Evolutionary conservation across 2,329 filamentous ascomycete genomes (phyloP), one percentile per base, ranked within the genome.

Genomic region (Sphaerulina vaccinii): DNA sequence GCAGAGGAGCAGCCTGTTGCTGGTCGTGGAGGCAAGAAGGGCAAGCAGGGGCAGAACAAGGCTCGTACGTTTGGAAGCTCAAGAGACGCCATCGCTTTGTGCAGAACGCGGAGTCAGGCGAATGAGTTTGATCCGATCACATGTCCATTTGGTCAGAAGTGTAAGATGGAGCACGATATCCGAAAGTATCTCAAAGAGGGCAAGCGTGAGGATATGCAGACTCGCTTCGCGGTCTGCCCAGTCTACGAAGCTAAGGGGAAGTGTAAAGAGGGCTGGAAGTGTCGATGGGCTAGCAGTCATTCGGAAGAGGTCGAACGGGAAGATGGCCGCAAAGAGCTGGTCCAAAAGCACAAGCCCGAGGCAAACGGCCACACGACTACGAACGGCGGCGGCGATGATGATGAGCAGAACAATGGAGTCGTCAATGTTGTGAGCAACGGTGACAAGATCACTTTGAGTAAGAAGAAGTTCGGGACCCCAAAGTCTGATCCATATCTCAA

Each of bases 231-330:
- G 5, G 77, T 86, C 56, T 99, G 93, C 65, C 92, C 91, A 0
- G 80, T 95, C 7, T 96, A 84, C 70, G 85, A 88, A 59, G 76
- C 77, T 13, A 82, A 86, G 58, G 91, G 91, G 10, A 82, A 78
- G 56, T 99, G 93, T 64, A 79, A 82, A 42, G 82, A 86, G 11
- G 93, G 93, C 5, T 99, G 92, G 91, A 95, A 92, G 69, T 99
- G 93, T 69, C 86, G 92, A 18, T 95, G 96, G 66, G 87, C 89
- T 27, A 81, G 81, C 57, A 95, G 89, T 57, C 93, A 99, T 71
- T 93, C 90, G 63, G 79, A 84, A 56, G 92, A 97, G 71, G 72
- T 88, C 19, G 82, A 87, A 59, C 83, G 78, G 16, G 84, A 85
- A 48, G 91, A 95, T 68, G 92, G 90, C 7, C 81, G 82, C 60